Conservation (phyloP, 1,139 yeast genomes). For the Geotrichum cucujoidarum region DNA sequence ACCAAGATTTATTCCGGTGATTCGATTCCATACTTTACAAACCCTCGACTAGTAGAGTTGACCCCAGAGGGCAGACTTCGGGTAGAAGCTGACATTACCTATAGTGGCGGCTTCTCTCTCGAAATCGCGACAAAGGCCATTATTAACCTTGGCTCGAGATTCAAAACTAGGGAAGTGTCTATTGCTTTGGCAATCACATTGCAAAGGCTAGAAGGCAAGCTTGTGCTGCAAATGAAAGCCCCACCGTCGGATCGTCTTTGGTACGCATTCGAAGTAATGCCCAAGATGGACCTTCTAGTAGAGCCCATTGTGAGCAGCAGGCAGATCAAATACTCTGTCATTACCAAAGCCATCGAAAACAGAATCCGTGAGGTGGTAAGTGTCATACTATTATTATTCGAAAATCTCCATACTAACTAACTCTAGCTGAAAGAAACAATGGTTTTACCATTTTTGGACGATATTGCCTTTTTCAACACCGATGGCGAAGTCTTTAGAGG, state of each 20-base stretch:
- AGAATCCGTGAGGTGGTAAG: conserved; percentile 62
- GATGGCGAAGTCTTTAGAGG: conserved; percentile 70
- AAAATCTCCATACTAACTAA: background rate
- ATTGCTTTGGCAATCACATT: conserved; percentile 67
- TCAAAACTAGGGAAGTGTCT: conserved; percentile 75
- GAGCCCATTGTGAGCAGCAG: conserved; percentile 88
- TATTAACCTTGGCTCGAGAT: conserved; percentile 66
- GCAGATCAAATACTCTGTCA: conserved; percentile 67
- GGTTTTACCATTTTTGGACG: conserved; percentile 87
- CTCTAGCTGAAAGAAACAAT: conserved; percentile 56
- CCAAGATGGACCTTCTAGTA: conserved; percentile 52
- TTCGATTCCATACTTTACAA: conserved; percentile 73
- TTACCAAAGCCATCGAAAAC: conserved; percentile 75
- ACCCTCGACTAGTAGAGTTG: conserved; percentile 63
- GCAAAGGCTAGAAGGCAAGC: conserved; percentile 65
- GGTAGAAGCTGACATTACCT: conserved; percentile 56
- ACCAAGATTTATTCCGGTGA: conserved; percentile 69
- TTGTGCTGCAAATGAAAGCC: conserved; percentile 66
- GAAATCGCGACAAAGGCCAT: conserved; percentile 76
- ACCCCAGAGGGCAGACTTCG: conserved; percentile 79
- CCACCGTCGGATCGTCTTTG: conserved; percentile 89
- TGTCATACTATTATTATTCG: background rate
- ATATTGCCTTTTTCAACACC: conserved; percentile 66
- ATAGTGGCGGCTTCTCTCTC: conserved; percentile 67
- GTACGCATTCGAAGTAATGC: conserved; percentile 83